Conservation (phyloP, 139 green algal species). For the Tetraselmis striata region DNA sequence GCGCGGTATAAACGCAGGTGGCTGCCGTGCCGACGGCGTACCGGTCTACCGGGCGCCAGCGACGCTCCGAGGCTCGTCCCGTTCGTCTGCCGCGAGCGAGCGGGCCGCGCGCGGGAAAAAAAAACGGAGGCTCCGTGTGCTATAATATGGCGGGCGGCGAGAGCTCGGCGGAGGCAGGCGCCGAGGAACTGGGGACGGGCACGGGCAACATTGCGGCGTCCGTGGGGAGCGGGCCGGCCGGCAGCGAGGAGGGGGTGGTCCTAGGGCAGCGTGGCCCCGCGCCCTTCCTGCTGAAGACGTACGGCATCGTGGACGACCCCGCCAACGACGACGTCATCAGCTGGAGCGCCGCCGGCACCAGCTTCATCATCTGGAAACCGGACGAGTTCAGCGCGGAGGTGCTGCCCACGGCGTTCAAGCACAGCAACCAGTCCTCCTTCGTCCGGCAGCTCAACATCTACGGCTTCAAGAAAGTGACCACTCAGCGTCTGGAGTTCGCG, state of each 20-base stretch:
- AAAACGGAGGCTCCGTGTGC: too few species aligned
- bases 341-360: slow-evolving; percentile 3
- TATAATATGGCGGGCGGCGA: too few species aligned
- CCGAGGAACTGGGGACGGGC: too few species aligned
- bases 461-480: slow-evolving; percentile 12
- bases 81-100: too few species aligned
- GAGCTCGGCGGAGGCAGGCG: too few species aligned
- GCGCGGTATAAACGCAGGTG: too few species aligned
- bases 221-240: too few species aligned
- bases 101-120: too few species aligned
- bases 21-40: too few species aligned
- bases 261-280: background rate
- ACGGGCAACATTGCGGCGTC: too few species aligned
- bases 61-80: too few species aligned
- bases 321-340: background rate
- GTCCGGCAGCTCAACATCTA: slow-evolving; percentile 17
- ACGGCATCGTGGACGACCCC: slow-evolving; percentile 3
- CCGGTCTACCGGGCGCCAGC: too few species aligned
- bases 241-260: background rate
- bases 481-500: slow-evolving; percentile 7
- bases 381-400: slow-evolving; percentile 6
- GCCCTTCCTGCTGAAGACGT: slow-evolving; percentile 4
- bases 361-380: slow-evolving; percentile 13
- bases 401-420: slow-evolving; percentile 14
- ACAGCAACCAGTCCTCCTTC: slow-evolving; percentile 18